phyloP scores from a whole-genome alignment of 176 grass and related monocot species.

The Oryza meridionalis region DNA sequence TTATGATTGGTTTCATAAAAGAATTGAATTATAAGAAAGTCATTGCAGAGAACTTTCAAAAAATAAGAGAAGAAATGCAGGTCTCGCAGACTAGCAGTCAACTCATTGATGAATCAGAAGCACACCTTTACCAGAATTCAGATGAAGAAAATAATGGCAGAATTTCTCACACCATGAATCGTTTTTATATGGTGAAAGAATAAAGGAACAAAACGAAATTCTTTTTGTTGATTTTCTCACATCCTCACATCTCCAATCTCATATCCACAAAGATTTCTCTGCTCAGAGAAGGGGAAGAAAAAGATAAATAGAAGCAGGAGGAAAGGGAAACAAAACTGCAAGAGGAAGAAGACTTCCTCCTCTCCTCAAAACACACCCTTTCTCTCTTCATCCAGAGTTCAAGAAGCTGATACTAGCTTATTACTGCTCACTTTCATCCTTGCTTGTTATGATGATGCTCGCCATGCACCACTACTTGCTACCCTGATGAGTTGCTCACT shows the following conservation, averaged over 20 bases:
- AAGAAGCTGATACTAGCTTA: constrained; percentile 45
- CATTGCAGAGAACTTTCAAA: not conserved
- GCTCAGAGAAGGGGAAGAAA: constrained; percentile 20
- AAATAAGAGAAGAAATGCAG: constrained; percentile 26
- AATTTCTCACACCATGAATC: constrained; percentile 1
- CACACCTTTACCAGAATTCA: constrained; percentile 12
- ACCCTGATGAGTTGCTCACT: constrained; percentile 32
- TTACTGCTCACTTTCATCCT: constrained; percentile 38
- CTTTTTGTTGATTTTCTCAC: constrained; percentile 40
- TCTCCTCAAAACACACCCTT: constrained; percentile 42
- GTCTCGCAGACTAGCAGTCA: constrained; percentile 15
- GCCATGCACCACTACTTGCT: constrained; percentile 32
- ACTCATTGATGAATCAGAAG: constrained; percentile 38
- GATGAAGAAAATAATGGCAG: not conserved
- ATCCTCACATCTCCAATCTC: constrained; percentile 43
- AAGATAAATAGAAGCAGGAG: constrained; percentile 15
- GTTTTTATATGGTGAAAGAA: constrained; percentile 29
- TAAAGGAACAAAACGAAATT: constrained; percentile 43
- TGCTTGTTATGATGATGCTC: constrained; percentile 20
- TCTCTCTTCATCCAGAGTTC: constrained; percentile 42
- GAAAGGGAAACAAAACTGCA: constrained; percentile 42
- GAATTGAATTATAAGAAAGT: constrained; percentile 25
- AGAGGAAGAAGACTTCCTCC: constrained; percentile 39
- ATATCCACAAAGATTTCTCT: constrained; percentile 53
- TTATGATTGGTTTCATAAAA: constrained; percentile 24